Percentiles rank a stretch among this genome's conserved stretches.
Evolutionary conservation across 495 filamentous ascomycete genomes (phyloP).

Genomic region (Astrothelium macrocarpum): DNA sequence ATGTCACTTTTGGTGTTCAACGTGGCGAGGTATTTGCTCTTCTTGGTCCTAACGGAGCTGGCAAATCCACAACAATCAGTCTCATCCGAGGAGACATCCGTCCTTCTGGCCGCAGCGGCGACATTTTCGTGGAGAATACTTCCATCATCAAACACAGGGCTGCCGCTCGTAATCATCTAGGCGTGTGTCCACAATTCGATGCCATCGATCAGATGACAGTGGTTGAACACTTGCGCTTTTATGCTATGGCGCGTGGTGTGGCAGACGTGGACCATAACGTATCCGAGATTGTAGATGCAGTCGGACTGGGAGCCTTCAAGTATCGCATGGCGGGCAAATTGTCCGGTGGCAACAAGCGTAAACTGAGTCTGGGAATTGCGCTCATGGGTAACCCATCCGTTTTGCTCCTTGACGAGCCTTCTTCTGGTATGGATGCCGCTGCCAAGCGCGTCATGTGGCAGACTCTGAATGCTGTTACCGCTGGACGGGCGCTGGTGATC

Average conservation of each 20-base stretch:
- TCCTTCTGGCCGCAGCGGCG: conserved; percentile 44
- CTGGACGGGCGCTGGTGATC: conserved; percentile 46
- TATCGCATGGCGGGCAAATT: conserved; percentile 55
- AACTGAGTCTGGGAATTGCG: conserved; percentile 64
- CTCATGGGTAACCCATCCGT: conserved; percentile 68
- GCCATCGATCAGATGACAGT: conserved; percentile 64
- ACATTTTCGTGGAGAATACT: conserved; percentile 65
- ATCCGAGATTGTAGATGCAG: conserved; percentile 27
- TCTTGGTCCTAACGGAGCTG: conserved; percentile 80
- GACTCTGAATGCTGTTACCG: conserved; percentile 48
- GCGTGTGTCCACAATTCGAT: conserved; percentile 68
- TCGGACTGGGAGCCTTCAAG: conserved; percentile 43
- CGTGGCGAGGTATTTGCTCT: conserved; percentile 75
- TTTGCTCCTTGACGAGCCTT: conserved; percentile 62
- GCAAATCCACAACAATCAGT: conserved; percentile 77
- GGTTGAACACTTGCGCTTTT: conserved; percentile 62
- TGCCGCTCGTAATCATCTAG: conserved; percentile 58
- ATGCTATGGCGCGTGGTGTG: conserved; percentile 61
- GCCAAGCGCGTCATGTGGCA: conserved; percentile 70
- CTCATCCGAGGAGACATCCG: conserved; percentile 76
- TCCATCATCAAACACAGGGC: conserved; percentile 56
- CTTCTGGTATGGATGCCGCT: conserved; percentile 60
- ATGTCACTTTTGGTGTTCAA: conserved; percentile 70
- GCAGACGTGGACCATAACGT: conserved; percentile 55
- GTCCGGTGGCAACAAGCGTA: conserved; percentile 65